Percentiles rank a stretch among this genome's conserved stretches.
phyloP scores from a whole-genome alignment of 257 asterid species.

The Fraxinus cuspidata region DNA sequence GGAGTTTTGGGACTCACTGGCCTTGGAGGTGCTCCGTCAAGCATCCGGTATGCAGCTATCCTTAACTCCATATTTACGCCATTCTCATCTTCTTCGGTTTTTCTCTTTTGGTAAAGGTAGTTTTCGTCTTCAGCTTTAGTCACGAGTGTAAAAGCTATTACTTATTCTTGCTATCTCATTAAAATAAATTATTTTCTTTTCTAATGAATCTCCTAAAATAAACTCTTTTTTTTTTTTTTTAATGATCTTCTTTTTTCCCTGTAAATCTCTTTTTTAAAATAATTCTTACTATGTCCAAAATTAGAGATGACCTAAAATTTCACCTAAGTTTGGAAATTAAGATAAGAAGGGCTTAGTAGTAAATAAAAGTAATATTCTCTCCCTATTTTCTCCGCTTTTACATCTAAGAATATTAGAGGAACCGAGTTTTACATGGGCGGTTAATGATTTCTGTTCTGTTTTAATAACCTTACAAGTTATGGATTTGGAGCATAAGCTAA shows the following conservation, averaged over 20 bases:
- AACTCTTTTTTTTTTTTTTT: not conserved
- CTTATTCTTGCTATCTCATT: not conserved
- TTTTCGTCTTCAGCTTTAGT: not conserved
- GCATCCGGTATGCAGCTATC: constrained; percentile 68
- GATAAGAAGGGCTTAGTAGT: not conserved
- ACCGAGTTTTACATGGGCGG: not conserved
- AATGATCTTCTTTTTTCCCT: not conserved
- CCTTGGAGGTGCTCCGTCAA: constrained; percentile 75
- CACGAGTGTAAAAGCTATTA: not conserved
- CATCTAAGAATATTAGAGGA: not conserved
- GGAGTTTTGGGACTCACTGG: constrained; percentile 89
- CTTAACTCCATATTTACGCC: not conserved
- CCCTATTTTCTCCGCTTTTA: not conserved
- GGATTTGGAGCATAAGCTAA: not conserved
- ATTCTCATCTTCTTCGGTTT: not conserved
- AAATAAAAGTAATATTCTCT: not conserved
- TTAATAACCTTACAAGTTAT: not conserved
- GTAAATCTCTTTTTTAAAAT: not conserved
- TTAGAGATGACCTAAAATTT: not conserved
- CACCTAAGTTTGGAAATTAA: not conserved
- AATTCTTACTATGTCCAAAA: not conserved
- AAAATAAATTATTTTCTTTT: not conserved
- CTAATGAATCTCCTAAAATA: not conserved
- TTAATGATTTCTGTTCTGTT: not conserved
- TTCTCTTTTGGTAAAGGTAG: not conserved